phyloP scores from a whole-genome alignment of 352 stramenopile genomes.

The Paralagenidium karlingii region DNA sequence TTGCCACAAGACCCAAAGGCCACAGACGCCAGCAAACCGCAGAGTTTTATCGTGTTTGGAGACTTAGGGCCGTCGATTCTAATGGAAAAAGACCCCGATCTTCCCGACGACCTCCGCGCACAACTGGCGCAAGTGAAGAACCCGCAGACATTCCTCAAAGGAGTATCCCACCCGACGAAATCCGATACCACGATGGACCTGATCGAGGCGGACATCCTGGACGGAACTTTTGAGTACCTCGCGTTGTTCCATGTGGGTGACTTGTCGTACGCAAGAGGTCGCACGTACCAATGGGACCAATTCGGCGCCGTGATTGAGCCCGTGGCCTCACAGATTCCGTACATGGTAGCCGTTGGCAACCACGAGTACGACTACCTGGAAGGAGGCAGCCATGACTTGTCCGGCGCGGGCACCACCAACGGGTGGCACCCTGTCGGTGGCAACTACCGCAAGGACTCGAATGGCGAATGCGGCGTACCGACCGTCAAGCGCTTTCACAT shows the following conservation, averaged over 20 bases:
- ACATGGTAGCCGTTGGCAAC: constrained; percentile 61
- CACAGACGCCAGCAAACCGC: too few species aligned
- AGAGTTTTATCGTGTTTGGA: constrained; percentile 61
- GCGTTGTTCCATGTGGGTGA: constrained; percentile 72
- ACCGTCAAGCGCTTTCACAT: constrained; percentile 63
- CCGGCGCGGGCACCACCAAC: constrained; percentile 13
- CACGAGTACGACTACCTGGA: constrained; percentile 40
- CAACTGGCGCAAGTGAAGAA: too few species aligned
- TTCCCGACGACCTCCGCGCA: too few species aligned
- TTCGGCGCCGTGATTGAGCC: constrained; percentile 61
- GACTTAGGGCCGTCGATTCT: constrained; percentile 35
- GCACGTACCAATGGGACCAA: constrained; percentile 69
- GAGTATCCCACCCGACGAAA: too few species aligned
- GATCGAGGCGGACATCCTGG: constrained; percentile 16
- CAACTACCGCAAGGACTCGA: constrained; percentile 30
- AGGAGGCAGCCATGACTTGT: too few species aligned
- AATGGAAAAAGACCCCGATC: too few species aligned
- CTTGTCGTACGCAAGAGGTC: constrained; percentile 47
- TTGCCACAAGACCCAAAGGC: too few species aligned
- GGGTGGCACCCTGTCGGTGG: constrained; percentile 19
- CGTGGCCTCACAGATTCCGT: constrained; percentile 49
- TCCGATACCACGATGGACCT: constrained; percentile 27
- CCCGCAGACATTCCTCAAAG: too few species aligned
- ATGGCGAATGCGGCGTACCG: constrained; percentile 81
- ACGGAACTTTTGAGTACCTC: constrained; percentile 17